These are phyloP conservation scores for Leucosporidium scottii DNA, from an alignment of 768 basidiomycete species.

Conservation along the genomic window DNA sequence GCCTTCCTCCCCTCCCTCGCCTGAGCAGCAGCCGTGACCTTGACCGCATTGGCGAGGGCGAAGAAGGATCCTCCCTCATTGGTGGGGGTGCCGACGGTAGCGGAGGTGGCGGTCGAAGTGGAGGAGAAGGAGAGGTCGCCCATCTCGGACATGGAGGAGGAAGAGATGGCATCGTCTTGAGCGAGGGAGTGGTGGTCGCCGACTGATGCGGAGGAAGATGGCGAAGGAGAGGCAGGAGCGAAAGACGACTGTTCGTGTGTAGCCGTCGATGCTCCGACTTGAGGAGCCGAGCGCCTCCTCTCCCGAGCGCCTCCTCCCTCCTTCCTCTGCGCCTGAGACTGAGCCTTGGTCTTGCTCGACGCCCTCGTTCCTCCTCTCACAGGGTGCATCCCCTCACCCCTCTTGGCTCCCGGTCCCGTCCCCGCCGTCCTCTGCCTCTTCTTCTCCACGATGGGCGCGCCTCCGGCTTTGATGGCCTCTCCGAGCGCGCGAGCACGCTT, in stretches of 20 bases:
- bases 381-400: too few relatives aligned
- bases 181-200: background rate
- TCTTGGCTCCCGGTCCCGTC: too few relatives aligned
- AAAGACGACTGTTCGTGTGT: background rate
- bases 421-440: background rate
- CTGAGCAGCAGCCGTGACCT: too few relatives aligned
- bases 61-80: background rate
- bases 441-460: background rate
- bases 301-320: too few relatives aligned
- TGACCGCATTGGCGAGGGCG: too few relatives aligned
- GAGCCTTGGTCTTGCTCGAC: too few relatives aligned
- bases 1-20: background rate
- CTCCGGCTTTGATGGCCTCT: background rate
- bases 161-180: background rate
- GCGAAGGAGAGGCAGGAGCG: background rate
- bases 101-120: background rate
- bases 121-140: constrained; percentile 1
- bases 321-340: too few relatives aligned
- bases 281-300: too few relatives aligned
- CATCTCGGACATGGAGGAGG: background rate
- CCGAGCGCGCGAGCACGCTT: constrained; percentile 19
- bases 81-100: background rate
- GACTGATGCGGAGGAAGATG: background rate
- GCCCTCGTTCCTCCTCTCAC: too few relatives aligned
- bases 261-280: too few relatives aligned